These are phyloP conservation scores for Populus hybrid DNA, from an alignment of 441 rosid species.

Conservation along the genomic window DNA sequence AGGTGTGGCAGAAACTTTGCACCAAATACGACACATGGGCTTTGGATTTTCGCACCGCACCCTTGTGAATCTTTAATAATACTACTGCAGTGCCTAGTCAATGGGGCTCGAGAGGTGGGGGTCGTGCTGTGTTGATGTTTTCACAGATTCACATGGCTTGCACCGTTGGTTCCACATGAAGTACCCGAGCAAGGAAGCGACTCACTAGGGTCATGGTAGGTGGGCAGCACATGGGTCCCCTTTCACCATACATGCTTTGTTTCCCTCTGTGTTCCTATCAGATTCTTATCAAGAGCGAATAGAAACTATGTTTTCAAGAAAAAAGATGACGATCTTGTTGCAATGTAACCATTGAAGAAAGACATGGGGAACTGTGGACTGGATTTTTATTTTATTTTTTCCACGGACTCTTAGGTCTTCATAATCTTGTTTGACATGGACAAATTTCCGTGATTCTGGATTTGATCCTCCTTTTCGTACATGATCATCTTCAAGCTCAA, in stretches of 20 bases:
- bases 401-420: neutral
- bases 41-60: neutral
- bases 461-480: too few relatives aligned
- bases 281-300: neutral
- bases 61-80: slow-evolving; percentile 4
- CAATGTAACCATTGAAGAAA: neutral
- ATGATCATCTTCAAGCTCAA: neutral
- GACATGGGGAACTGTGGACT: slow-evolving; percentile 10
- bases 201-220: slow-evolving; percentile 23
- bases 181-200: neutral
- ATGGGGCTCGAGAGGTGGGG: neutral
- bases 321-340: neutral
- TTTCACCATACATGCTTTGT: neutral
- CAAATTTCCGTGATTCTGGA: slow-evolving; percentile 30
- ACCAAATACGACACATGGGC: slow-evolving; percentile 23
- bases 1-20: slow-evolving; percentile 17
- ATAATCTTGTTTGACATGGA: slow-evolving; percentile 12
- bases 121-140: neutral
- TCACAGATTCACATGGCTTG: slow-evolving; percentile 25
- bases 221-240: slow-evolving; percentile 32
- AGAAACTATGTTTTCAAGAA: neutral
- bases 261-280: neutral
- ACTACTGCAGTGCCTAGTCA: neutral
- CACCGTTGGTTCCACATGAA: slow-evolving; percentile 16
- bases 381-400: neutral